Base-by-base conservation (phyloP, 306 rosid species). In the Ormosia emarginata region DNA sequence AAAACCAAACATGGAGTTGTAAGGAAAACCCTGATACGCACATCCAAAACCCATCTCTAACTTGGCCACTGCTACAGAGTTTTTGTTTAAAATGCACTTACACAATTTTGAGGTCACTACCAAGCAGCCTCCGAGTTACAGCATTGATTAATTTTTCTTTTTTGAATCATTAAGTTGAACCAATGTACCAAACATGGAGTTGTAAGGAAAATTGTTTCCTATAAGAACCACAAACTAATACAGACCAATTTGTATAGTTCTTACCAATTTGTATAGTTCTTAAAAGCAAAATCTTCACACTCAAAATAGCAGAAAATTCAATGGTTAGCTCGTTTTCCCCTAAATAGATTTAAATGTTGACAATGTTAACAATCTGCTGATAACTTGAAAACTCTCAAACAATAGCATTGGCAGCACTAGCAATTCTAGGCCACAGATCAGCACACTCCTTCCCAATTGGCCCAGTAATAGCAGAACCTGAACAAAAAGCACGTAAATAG, bases 401-500 rank as follows among this genome's bases (percentile, higher is more conserved):
- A 8, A 86, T 90, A 13, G 88, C 89, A 76, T 88, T 87, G 12
- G 91, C 92, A 15, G 92, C 88, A 66, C 92, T 87, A 0, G 91
- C 91, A 65, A 85, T 85, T 86, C 89, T 89, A 0, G 92, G 91
- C 91, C 91, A 85, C 7, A 89, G 82, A 81, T 87, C 94, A 34
- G 92, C 91, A 46, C 94, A 89, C 80, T 91, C 92, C 82, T 91
- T 89, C 7, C 91, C 87, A 34, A 89, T 89, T 14, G 92, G 91
- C 41, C 92, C 92, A 1, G 90, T 83, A 53, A 87, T 89, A 8
- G 90, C 91, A 85, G 92, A 89, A 4, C 91, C 94, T 91, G 49
- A 71, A 41, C 10, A 61, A 30, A 4, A 14, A 64, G 10, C 74
- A 77, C 4, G 40, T 9, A 50, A 77, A 44, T 61, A 6, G 39